A percentile compares a stretch with the other conserved stretches of the same genome.
Evolutionary conservation across 2,329 filamentous ascomycete species (phyloP).

Genomic region (Claviceps monticola): DNA sequence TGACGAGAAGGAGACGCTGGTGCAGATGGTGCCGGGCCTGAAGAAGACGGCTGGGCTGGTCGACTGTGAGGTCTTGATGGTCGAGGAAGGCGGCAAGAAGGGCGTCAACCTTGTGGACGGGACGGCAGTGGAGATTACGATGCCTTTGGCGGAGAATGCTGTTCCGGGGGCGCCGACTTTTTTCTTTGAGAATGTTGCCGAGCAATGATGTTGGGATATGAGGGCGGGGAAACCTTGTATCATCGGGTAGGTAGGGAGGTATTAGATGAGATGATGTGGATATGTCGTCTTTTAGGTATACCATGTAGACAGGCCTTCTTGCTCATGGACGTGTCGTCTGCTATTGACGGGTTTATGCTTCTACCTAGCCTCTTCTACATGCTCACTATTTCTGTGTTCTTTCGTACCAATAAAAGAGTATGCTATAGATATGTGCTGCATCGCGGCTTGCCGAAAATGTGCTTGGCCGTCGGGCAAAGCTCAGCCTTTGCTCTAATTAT

Average conservation of each 20-base stretch:
- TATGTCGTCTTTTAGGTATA: background rate
- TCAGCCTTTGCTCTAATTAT: too few species aligned
- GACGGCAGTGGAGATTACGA: constrained; percentile 42
- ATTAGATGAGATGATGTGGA: background rate
- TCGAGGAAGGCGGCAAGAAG: constrained; percentile 56
- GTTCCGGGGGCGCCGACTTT: constrained; percentile 75
- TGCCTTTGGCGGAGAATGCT: constrained; percentile 52
- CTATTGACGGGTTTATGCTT: too few species aligned
- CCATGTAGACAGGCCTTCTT: background rate
- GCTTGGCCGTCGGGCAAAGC: too few species aligned
- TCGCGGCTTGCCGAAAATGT: too few species aligned
- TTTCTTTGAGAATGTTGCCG: constrained; percentile 63
- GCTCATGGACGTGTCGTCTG: too few species aligned
- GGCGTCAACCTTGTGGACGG: constrained; percentile 40
- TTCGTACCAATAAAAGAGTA: too few species aligned
- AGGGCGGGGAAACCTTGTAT: background rate
- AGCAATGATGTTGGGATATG: background rate
- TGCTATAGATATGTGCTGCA: too few species aligned
- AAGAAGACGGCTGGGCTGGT: constrained; percentile 60
- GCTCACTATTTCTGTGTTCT: too few species aligned
- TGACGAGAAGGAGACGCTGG: constrained; percentile 64
- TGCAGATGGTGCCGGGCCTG: constrained; percentile 65
- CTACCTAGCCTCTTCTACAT: too few species aligned
- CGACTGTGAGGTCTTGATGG: constrained; percentile 56
- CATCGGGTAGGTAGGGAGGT: too few species aligned